Evolutionary conservation across 225 moss, liverwort and hornwort species (phyloP).

Genomic region (Anthoceros angustus): DNA sequence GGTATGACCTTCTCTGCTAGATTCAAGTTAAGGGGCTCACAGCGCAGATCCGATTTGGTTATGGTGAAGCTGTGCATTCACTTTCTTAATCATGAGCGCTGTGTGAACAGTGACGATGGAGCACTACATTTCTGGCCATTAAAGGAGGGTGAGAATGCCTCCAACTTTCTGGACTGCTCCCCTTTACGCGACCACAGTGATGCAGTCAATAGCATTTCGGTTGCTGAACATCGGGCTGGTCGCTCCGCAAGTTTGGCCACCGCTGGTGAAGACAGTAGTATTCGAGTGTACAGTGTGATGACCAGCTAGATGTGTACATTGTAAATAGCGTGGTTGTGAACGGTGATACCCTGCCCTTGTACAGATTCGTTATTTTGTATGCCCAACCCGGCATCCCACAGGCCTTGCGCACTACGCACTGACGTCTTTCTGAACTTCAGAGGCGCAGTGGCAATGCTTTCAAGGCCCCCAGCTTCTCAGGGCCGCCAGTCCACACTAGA

Average conservation of each 20-base stretch:
- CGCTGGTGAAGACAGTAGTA: constrained; percentile 64
- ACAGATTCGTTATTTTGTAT: no score
- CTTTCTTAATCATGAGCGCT: not conserved
- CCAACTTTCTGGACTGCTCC: constrained; percentile 59
- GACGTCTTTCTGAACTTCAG: no score
- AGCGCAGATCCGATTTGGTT: not conserved
- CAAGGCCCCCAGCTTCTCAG: no score
- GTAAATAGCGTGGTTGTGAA: no score
- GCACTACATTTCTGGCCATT: constrained; percentile 71
- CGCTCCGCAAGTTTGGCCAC: constrained; percentile 57
- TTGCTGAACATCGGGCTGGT: constrained; percentile 38
- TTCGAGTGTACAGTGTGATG: constrained; percentile 59
- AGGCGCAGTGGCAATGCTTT: no score
- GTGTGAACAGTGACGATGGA: constrained; percentile 51
- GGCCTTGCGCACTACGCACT: no score
- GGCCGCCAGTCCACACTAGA: no score
- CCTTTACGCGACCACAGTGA: constrained; percentile 65
- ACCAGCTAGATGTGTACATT: no score
- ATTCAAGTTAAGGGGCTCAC: not conserved
- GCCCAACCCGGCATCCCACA: no score
- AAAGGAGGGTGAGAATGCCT: constrained; percentile 21
- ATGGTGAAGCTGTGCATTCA: not conserved
- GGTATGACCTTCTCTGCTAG: constrained; percentile 24
- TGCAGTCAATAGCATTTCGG: constrained; percentile 62
- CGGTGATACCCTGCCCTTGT: no score